These are phyloP conservation scores for Alternaria ethzedia DNA, from an alignment of 2,329 filamentous ascomycete species.

Conservation along the genomic window DNA sequence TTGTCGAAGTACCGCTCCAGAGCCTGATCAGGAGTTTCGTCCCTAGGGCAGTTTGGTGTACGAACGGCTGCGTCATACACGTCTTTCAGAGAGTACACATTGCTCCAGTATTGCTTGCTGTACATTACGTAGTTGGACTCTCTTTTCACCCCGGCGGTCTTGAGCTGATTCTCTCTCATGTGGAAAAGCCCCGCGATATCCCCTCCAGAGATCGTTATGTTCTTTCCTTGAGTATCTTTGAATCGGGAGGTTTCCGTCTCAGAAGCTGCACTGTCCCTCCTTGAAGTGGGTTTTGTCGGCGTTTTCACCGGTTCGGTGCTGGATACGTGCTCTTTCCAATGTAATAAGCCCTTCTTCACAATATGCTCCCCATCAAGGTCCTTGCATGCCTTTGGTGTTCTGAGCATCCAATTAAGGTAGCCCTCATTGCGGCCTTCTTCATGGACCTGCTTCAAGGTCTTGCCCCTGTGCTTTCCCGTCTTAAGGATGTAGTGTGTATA, in stretches of 20 bases:
- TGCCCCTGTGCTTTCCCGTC: not conserved
- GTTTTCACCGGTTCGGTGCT: not conserved
- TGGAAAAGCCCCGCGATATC: too few relatives aligned
- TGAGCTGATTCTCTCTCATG: too few relatives aligned
- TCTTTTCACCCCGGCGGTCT: too few relatives aligned
- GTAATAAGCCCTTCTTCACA: not conserved
- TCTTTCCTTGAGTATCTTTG: too few relatives aligned
- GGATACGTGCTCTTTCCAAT: not conserved
- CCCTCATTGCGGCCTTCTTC: not conserved
- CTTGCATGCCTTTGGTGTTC: not conserved
- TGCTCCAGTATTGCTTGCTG: not conserved
- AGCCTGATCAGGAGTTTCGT: not conserved
- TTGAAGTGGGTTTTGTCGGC: not conserved
- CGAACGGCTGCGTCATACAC: not conserved
- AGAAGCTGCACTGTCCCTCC: not conserved
- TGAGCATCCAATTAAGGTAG: not conserved
- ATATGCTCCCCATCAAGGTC: not conserved
- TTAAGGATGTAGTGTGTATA: not conserved
- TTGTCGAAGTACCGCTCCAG: not conserved
- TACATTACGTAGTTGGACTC: not conserved
- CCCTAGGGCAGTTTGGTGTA: not conserved
- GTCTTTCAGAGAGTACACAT: not conserved
- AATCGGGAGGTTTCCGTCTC: not conserved
- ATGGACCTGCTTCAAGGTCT: not conserved
- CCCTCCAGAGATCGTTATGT: fast-evolving